Conservation (phyloP, 2,329 filamentous ascomycete species). For the Thielaviopsis euricoi region DNA sequence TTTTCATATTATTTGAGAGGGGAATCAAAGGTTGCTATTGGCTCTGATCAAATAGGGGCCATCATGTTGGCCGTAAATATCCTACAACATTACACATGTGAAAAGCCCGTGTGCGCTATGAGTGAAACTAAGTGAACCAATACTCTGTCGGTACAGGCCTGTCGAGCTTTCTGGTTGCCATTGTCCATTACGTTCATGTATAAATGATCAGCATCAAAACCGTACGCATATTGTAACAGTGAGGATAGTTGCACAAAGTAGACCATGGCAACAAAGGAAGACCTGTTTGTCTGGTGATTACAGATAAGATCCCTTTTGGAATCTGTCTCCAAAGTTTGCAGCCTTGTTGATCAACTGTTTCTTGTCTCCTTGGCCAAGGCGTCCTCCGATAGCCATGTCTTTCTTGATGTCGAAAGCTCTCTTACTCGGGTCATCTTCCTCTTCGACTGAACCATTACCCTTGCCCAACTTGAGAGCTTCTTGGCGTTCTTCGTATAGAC, state of each 20-base stretch:
- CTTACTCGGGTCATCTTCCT: conserved; percentile 82
- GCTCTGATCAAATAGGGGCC: background rate
- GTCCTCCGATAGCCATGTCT: conserved; percentile 67
- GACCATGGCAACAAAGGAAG: background rate
- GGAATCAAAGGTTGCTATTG: background rate
- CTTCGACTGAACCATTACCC: conserved; percentile 25
- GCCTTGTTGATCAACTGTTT: conserved; percentile 66
- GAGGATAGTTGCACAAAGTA: background rate
- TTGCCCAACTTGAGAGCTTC: conserved; percentile 13
- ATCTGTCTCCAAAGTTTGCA: conserved; percentile 65
- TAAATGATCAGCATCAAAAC: too few species aligned
- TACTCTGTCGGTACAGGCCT: too few species aligned
- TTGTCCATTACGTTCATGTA: too few species aligned
- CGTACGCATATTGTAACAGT: too few species aligned
- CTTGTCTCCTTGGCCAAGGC: conserved; percentile 56
- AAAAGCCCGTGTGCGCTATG: background rate
- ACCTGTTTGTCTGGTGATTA: conserved; percentile 16
- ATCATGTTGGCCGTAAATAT: background rate
- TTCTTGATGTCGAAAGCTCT: conserved; percentile 83
- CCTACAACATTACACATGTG: background rate
- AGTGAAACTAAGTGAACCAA: background rate
- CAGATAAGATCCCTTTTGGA: conserved; percentile 56
- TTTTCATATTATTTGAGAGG: background rate
- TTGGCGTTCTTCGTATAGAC: conserved; percentile 43
- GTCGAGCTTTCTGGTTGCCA: too few species aligned